Percentiles rank a stretch among this genome's conserved stretches.
Conservation (phyloP, 176 grass and related monocot genomes). For the Musa acuminata region DNA sequence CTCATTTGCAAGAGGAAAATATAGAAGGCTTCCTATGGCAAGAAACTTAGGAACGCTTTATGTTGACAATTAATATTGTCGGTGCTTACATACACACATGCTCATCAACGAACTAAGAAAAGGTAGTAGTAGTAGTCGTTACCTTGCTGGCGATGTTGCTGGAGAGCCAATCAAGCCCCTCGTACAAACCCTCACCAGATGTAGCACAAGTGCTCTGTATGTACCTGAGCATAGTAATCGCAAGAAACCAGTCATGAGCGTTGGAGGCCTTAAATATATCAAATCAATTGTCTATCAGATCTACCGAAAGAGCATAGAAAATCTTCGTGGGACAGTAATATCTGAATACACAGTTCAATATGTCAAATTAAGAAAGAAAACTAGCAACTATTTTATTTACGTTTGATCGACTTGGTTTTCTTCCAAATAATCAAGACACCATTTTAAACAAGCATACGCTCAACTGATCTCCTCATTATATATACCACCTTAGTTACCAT, state of each 20-base stretch:
- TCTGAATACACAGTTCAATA: neutral
- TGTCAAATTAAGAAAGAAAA: neutral
- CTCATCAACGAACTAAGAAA: no score
- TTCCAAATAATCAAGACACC: neutral
- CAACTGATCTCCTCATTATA: neutral
- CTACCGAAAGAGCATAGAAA: neutral
- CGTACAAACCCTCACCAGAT: neutral
- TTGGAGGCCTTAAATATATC: neutral
- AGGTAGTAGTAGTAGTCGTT: neutral
- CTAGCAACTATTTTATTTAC: neutral
- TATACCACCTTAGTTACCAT: neutral
- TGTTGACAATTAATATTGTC: no score
- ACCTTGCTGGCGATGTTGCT: conserved; percentile 1
- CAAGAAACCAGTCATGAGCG: neutral
- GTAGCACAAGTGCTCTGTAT: neutral
- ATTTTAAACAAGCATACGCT: neutral
- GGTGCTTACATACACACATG: no score
- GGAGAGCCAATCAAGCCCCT: neutral
- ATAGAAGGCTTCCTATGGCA: no score
- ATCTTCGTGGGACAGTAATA: neutral
- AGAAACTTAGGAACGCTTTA: no score
- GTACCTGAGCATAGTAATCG: neutral
- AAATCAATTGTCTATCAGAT: neutral
- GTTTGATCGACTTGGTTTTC: neutral
- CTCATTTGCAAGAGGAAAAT: no score